Evolutionary conservation across 768 basidiomycete species (phyloP), one percentile per base, ranked within the genome.

Genomic region (Suillus discolor): DNA sequence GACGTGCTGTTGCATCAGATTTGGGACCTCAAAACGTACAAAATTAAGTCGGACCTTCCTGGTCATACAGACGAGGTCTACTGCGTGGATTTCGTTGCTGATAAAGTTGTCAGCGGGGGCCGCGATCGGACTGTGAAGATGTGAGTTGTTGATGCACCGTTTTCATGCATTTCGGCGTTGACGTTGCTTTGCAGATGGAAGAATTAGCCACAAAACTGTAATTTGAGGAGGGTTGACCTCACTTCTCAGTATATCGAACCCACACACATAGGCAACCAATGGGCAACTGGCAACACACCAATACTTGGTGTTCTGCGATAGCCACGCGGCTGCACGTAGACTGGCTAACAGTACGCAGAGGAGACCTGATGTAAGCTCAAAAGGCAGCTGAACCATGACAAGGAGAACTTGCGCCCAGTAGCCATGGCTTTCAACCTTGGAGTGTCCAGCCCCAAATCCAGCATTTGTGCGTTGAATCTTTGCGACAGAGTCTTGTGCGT

Each of bases 21-120:
- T 28, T 99, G 97, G 97, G 94, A 97, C 76, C 82, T 99, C 63
- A 96, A 94, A 76, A 98, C 95, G 7, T 94, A 93, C 78, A 99
- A 99, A 79, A 88, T 99, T 67, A 92, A 94, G 73, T 88, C 86
- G 8, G 97, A 99, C 76, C 87, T 99, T 20, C 94, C 96, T 0
- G 97, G 97, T 23, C 97, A 99, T 75, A 93, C 92, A 1, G 97
- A 99, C 70, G 97, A 99, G 76, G 96, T 99, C 42, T 99, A 98
- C 79, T 98, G 97, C 72, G 97, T 99, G 18, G 97, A 99, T 78
- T 99, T 97, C 74, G 96, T 99, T 2, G 96, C 96, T 1, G 97
- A 99, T 80, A 99, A 99, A 77, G 86, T 98, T n/a, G 95, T 97
- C 69, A 97, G 94, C 73, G 97, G 96, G n/a, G 97, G 97, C 16